These are phyloP conservation scores for Eucalyptus sp. DNA, from an alignment of 345 rosid genomes.

Conservation along the genomic window DNA sequence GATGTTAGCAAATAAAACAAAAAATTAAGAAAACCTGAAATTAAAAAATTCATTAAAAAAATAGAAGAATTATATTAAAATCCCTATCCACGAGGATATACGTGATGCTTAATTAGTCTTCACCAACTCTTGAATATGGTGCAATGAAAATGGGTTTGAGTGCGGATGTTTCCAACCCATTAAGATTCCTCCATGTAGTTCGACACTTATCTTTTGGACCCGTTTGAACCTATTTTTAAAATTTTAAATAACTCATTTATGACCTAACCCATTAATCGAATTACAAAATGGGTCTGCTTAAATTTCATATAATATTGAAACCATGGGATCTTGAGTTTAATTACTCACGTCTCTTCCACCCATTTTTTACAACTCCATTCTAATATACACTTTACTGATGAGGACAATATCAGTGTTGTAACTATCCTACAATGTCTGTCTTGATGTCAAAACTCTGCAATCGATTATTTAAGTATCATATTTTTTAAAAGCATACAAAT, in stretches of 20 bases:
- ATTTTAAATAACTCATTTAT: not conserved
- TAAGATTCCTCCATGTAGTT: not conserved
- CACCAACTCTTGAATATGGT: not conserved
- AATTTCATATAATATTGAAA: not conserved
- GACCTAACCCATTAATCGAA: not conserved
- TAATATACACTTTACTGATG: not conserved
- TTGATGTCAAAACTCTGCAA: not conserved
- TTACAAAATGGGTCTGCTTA: not conserved
- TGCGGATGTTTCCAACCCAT: not conserved
- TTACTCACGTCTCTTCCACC: not conserved
- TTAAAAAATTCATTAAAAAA: not conserved
- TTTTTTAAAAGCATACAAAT: not conserved
- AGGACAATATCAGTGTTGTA: not conserved
- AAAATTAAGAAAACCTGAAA: not conserved
- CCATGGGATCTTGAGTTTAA: not conserved
- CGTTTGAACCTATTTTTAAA: not conserved
- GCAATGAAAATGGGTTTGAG: not conserved
- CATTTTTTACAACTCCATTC: not conserved
- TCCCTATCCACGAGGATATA: not conserved
- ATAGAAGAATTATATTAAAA: not conserved
- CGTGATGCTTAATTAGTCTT: not conserved
- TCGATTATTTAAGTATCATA: not conserved
- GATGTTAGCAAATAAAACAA: not conserved
- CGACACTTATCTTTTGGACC: not conserved
- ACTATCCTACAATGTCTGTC: fast-evolving